phyloP scores from a whole-genome alignment of 2,329 filamentous ascomycete genomes.

The Hypocreales sp. region DNA sequence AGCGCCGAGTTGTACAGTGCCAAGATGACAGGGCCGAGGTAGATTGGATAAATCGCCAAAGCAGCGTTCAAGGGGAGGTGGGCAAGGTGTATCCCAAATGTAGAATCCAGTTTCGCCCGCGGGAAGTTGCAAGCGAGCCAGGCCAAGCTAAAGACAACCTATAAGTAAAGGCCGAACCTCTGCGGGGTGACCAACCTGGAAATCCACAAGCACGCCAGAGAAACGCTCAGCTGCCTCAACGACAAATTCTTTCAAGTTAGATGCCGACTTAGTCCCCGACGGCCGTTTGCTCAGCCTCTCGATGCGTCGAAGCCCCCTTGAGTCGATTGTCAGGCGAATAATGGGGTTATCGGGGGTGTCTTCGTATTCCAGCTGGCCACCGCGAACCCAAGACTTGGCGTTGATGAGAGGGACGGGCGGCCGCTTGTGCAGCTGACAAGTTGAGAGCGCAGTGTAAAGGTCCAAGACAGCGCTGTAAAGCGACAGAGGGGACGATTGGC shows the following conservation, averaged over 20 bases:
- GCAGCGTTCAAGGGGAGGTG: slow-evolving; percentile 1
- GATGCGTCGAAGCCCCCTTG: slow-evolving; percentile 1
- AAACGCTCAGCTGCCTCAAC: slow-evolving; percentile 1
- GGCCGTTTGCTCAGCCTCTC: slow-evolving; percentile 1
- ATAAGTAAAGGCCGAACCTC: slow-evolving; percentile 1
- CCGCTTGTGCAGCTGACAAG: neutral
- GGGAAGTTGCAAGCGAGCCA: slow-evolving; percentile 2
- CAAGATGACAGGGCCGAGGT: neutral
- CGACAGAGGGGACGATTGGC: neutral
- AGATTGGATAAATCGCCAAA: neutral
- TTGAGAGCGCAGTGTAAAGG: neutral
- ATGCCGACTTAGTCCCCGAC: neutral
- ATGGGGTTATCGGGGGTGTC: neutral
- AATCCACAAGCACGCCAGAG: slow-evolving; percentile 1
- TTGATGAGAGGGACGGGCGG: neutral
- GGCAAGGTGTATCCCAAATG: slow-evolving; percentile 2
- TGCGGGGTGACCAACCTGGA: slow-evolving; percentile 1
- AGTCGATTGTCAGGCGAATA: neutral
- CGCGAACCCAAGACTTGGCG: slow-evolving; percentile 1
- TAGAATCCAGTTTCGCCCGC: neutral
- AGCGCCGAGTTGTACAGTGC: slow-evolving; percentile 1
- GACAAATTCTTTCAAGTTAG: slow-evolving; percentile 1
- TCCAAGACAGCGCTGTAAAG: slow-evolving; percentile 1
- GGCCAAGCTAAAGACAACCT: neutral
- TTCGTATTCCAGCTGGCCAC: neutral